Evolutionary conservation across 176 grass and related monocot genomes (phyloP).

Genomic region (Bothriochloa decipiens): DNA sequence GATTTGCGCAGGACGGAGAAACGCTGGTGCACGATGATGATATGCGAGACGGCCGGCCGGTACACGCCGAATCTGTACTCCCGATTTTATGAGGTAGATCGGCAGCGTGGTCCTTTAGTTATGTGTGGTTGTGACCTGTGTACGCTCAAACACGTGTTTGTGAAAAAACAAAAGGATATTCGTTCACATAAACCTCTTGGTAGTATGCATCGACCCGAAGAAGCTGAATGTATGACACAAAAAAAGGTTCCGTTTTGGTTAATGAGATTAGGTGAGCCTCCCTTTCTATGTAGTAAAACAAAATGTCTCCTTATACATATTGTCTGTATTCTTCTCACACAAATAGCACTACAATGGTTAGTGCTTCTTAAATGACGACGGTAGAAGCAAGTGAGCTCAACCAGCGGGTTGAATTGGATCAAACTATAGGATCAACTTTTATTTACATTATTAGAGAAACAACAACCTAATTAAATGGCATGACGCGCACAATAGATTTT

Average conservation of each 20-base stretch:
- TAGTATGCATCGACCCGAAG: background rate
- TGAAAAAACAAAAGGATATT: background rate
- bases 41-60: background rate
- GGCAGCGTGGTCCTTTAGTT: constrained; percentile 6
- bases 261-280: background rate
- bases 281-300: background rate
- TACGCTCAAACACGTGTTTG: background rate
- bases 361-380: too few species aligned
- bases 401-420: too few species aligned
- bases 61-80: constrained; percentile 29
- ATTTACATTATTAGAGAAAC: too few species aligned
- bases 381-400: too few species aligned
- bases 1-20: too few species aligned
- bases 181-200: background rate
- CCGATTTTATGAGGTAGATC: constrained; percentile 39
- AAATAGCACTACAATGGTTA: too few species aligned
- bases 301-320: background rate
- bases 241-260: background rate
- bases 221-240: background rate
- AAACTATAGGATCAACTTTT: too few species aligned
- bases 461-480: too few species aligned
- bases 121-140: background rate
- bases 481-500: too few species aligned
- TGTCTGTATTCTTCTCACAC: too few species aligned
- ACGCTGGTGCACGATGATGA: background rate